Percentiles rank a stretch among this genome's conserved stretches.
Conservation (phyloP, 495 filamentous ascomycete genomes). For the Aspergillus cavernicola region DNA sequence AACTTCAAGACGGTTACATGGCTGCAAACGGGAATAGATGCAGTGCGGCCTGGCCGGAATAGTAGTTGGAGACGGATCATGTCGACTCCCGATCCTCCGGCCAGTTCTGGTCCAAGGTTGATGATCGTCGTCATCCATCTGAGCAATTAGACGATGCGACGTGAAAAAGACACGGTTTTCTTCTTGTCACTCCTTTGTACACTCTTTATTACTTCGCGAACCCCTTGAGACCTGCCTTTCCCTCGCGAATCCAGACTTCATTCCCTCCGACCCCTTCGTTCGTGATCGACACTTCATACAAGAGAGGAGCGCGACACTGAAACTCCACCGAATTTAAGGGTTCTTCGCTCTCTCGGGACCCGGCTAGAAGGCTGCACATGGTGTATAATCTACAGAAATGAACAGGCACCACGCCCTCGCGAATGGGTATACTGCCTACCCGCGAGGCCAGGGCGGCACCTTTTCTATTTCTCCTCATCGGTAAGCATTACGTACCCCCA, state of each 20-base stretch:
- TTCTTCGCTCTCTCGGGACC: slow-evolving; percentile 11
- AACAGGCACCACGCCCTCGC: slow-evolving; percentile 64
- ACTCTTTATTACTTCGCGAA: not conserved
- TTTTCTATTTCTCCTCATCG: slow-evolving; percentile 89
- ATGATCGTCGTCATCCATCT: slow-evolving; percentile 1
- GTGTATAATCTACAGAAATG: slow-evolving; percentile 36
- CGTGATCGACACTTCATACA: not conserved
- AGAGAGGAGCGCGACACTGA: not conserved
- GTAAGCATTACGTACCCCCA: slow-evolving; percentile 41
- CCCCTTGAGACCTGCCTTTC: not conserved
- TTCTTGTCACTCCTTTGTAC: slow-evolving; percentile 7
- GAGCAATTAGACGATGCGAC: slow-evolving; percentile 6
- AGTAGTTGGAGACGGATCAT: slow-evolving; percentile 1
- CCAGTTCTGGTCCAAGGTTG: slow-evolving; percentile 2
- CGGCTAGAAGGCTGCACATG: slow-evolving; percentile 22
- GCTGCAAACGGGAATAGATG: slow-evolving; percentile 23
- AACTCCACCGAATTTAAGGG: not conserved
- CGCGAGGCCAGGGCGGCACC: slow-evolving; percentile 54
- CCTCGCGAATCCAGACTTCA: not conserved
- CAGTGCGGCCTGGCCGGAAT: slow-evolving; percentile 8
- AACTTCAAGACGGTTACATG: slow-evolving; percentile 10
- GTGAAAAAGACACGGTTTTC: slow-evolving; percentile 5
- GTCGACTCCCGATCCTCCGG: not conserved
- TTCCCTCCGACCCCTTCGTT: not conserved
- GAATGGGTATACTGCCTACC: slow-evolving; percentile 72